Base-by-base conservation (phyloP, 208 protist species). In the Blechomonas ayalai region DNA sequence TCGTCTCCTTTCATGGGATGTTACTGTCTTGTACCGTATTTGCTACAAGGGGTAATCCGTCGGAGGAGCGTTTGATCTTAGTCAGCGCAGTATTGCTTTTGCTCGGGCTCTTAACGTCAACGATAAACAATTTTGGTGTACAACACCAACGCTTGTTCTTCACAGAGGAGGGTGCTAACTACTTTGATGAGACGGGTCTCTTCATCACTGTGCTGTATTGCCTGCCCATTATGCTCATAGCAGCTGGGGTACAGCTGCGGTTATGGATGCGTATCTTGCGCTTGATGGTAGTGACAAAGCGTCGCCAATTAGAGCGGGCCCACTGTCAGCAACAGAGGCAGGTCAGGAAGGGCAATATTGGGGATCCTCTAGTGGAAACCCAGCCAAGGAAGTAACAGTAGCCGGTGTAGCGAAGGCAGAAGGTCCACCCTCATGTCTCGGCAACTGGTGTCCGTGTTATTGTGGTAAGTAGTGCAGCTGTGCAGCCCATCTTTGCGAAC, bases 111-210 rank as follows among this genome's bases (percentile, higher is more conserved):
- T 41, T 41, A 35, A 56, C 59, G 23, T 55, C 61, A 6, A 45
- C 42, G 16, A 40, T 85, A 8, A 84, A 82, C 41, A 31, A 41
- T 0, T 44, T 48, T 1, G 71, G 75, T 16, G 45, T 44, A 12
- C 41, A 31, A 4, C 51, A 85, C 44, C 64, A 52, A 0, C 24
- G 33, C 0, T 12, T 27, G 7, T 22, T 89, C 12, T 87, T 92
- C 48, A 13, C 24, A 13, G 68, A 73, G 31, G 50, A 61, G 10
- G 44, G 59, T 0, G 49, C 67, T 4, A 85, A 87, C 42, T 92
- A 92, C 56, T 89, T 92, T 73, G 73, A 82, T 5, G 56, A 67
- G n/a, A 46, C 46, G 15, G 74, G 71, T 6, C 35, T 79, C 15
- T 87, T 92, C 52, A 49, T 92, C 7, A 56, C 55, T 1, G 49